phyloP scores from a whole-genome alignment of 768 basidiomycete genomes.

The Trametes gibbosa region DNA sequence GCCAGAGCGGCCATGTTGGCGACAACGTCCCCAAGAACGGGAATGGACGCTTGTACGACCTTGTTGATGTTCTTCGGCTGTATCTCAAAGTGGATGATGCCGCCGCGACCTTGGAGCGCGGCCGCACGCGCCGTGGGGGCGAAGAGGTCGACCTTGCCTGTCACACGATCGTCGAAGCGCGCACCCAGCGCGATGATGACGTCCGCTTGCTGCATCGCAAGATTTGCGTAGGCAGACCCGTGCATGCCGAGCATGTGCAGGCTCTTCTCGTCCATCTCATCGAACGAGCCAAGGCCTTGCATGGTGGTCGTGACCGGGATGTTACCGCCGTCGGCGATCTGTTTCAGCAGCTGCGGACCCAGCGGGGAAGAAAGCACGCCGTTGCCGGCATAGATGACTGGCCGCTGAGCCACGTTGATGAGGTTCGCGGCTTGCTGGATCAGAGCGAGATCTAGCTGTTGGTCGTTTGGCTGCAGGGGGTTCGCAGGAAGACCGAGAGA shows the following conservation, averaged over 20 bases:
- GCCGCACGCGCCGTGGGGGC: slow-evolving; percentile 90
- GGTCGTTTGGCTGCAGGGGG: slow-evolving; percentile 57
- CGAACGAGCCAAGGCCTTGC: slow-evolving; percentile 93
- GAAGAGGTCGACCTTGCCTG: slow-evolving; percentile 84
- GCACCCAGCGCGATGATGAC: slow-evolving; percentile 96
- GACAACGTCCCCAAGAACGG: slow-evolving; percentile 91
- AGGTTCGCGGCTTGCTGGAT: slow-evolving; percentile 83
- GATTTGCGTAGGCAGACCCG: slow-evolving; percentile 94
- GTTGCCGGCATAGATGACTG: slow-evolving; percentile 93
- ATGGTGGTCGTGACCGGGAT: slow-evolving; percentile 97
- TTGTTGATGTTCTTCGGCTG: slow-evolving; percentile 99
- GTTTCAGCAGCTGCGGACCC: slow-evolving; percentile 78
- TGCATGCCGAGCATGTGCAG: slow-evolving; percentile 99
- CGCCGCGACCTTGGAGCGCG: slow-evolving; percentile 81
- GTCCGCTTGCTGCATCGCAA: slow-evolving; percentile 97
- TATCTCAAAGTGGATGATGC: slow-evolving; percentile 99
- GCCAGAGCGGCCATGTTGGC: slow-evolving; percentile 79
- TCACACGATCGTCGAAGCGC: slow-evolving; percentile 97
- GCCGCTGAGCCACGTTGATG: slow-evolving; percentile 90
- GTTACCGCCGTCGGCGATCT: slow-evolving; percentile 80
- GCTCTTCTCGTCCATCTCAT: slow-evolving; percentile 82
- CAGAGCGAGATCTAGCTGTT: slow-evolving; percentile 57
- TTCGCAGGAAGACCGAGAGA: slow-evolving; percentile 72
- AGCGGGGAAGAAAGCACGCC: slow-evolving; percentile 80
- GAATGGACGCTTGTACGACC: slow-evolving; percentile 91